phyloP scores from a whole-genome alignment of 129 eudicot genomes.

The Deinandra increscens region DNA sequence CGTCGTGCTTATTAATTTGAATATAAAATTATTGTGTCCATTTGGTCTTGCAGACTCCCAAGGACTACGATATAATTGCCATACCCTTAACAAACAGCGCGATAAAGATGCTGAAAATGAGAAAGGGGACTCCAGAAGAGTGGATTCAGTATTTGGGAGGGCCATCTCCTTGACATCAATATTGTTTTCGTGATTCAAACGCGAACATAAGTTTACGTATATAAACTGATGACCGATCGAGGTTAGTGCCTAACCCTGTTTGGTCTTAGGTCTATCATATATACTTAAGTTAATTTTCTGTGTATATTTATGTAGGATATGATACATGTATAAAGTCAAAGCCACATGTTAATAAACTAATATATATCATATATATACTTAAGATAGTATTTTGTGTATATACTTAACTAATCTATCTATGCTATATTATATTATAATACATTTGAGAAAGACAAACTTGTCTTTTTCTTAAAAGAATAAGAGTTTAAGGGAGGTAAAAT shows the following conservation, averaged over 20 bases:
- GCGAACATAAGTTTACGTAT: conserved; percentile 14
- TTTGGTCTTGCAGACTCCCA: conserved; percentile 66
- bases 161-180: conserved; percentile 41
- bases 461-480: too few species aligned
- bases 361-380: too few species aligned
- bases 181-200: conserved; percentile 8
- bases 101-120: conserved; percentile 54
- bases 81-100: conserved; percentile 71
- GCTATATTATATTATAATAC: too few species aligned
- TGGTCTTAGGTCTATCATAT: conserved; percentile 1
- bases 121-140: conserved; percentile 80
- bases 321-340: conserved; percentile 26
- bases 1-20: not conserved
- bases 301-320: conserved; percentile 22
- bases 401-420: too few species aligned
- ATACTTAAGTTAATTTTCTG: conserved; percentile 19
- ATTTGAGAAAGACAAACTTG: too few species aligned
- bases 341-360: conserved; percentile 24
- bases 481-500: too few species aligned
- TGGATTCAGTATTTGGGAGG: conserved; percentile 80
- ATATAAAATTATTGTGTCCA: conserved; percentile 2
- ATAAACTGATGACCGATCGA: conserved; percentile 16
- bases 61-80: conserved; percentile 79
- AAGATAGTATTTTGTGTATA: too few species aligned
- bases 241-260: conserved; percentile 5